Percentiles rank a stretch among this genome's conserved stretches.
Conservation (phyloP, 2,329 filamentous ascomycete species). For the Graphilbum ipis-grandicollis region DNA sequence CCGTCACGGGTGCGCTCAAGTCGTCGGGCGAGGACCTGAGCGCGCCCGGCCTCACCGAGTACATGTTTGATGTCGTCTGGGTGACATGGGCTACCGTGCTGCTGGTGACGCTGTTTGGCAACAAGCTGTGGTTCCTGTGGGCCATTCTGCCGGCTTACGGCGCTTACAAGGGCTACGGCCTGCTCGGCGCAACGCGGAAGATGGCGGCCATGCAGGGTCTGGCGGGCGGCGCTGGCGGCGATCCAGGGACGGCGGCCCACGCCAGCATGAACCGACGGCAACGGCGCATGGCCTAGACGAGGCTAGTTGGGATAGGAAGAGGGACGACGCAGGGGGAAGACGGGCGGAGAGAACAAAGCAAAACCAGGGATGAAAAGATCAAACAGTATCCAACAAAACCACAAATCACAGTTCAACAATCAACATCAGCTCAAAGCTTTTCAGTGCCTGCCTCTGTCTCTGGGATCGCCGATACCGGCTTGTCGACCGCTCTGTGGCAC, state of each 20-base stretch:
- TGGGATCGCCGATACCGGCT: no score
- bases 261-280: constrained; percentile 28
- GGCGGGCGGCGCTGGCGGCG: constrained; percentile 16
- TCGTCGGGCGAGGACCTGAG: constrained; percentile 75
- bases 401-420: no score
- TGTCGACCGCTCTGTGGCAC: constrained; percentile 10
- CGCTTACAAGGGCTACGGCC: constrained; percentile 32
- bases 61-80: constrained; percentile 95
- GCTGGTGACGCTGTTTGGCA: constrained; percentile 61
- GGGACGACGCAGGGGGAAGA: no score
- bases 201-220: constrained; percentile 31
- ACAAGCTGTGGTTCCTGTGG: constrained; percentile 51
- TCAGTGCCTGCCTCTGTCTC: no score
- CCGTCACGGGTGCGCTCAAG: constrained; percentile 47
- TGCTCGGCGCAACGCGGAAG: constrained; percentile 35
- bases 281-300: constrained; percentile 29
- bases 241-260: constrained; percentile 9
- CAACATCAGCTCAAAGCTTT: no score
- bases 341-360: background rate
- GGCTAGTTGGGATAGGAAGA: background rate
- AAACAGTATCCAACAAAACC: background rate
- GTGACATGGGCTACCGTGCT: constrained; percentile 72
- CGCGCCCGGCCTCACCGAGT: constrained; percentile 79
- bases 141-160: constrained; percentile 36
- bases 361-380: background rate